These are phyloP conservation scores for Seminavis robusta DNA, from an alignment of 108 stramenopile species.

Conservation along the genomic window DNA sequence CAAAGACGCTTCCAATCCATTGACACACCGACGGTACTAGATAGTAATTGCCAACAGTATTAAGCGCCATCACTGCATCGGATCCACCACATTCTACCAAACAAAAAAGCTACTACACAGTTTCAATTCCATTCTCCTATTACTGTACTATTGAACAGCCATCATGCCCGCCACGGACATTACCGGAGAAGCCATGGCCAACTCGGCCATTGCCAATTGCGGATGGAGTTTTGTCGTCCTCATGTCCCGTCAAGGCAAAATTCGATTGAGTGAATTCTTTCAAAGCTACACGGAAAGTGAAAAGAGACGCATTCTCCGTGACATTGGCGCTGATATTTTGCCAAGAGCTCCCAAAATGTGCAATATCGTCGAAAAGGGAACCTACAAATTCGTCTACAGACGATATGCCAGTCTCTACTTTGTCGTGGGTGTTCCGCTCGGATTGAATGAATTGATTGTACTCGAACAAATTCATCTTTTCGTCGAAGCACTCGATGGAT, in stretches of 20 bases:
- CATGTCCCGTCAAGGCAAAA: slow-evolving; percentile 86
- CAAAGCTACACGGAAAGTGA: slow-evolving; percentile 77
- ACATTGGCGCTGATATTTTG: slow-evolving; percentile 89
- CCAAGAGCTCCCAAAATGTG: slow-evolving; percentile 98
- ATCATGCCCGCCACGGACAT: too few relatives aligned
- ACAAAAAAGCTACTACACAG: neutral
- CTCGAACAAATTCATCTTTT: slow-evolving; percentile 98
- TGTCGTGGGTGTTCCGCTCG: slow-evolving; percentile 76
- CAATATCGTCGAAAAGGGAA: slow-evolving; percentile 97
- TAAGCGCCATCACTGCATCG: too few relatives aligned
- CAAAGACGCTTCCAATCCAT: too few relatives aligned
- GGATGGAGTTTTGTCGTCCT: slow-evolving; percentile 87
- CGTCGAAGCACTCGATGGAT: slow-evolving; percentile 97
- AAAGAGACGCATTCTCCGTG: slow-evolving; percentile 90
- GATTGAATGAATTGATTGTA: slow-evolving; percentile 84
- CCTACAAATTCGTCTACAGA: slow-evolving; percentile 90
- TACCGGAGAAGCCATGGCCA: slow-evolving; percentile 10
- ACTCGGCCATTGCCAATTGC: slow-evolving; percentile 27
- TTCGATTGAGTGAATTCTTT: slow-evolving; percentile 85
- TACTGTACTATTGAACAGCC: neutral
- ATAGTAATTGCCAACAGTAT: too few relatives aligned
- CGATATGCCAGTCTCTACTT: slow-evolving; percentile 88
- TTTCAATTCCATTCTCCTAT: neutral
- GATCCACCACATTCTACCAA: too few relatives aligned
- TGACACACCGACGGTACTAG: too few relatives aligned